Percentiles rank a stretch among this genome's conserved stretches.
Evolutionary conservation across 2,329 filamentous ascomycete genomes (phyloP).

Genomic region (Didymella keratinophila): DNA sequence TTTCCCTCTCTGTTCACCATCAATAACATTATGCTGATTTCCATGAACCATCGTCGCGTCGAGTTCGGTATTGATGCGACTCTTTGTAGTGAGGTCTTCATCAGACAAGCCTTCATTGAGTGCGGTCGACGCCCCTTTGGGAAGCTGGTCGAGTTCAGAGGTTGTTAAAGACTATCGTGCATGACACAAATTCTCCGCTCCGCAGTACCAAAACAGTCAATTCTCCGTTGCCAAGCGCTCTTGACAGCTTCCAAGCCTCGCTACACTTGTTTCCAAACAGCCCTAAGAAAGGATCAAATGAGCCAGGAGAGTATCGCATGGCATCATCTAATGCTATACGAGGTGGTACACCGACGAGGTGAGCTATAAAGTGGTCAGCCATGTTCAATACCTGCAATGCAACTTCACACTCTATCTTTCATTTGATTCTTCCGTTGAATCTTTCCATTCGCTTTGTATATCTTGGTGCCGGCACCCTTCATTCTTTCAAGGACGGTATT

Average conservation of each 20-base stretch:
- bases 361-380: constrained; percentile 3
- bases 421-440: constrained; percentile 2
- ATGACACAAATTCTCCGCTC: constrained; percentile 6
- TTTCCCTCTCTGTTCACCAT: neutral
- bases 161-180: neutral
- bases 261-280: constrained; percentile 18
- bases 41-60: too few relatives aligned
- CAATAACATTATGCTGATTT: neutral
- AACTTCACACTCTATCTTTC: constrained; percentile 1
- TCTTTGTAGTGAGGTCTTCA: neutral
- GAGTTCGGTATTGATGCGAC: neutral
- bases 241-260: constrained; percentile 4
- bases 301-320: constrained; percentile 5
- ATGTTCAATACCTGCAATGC: neutral
- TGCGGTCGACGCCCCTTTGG: neutral
- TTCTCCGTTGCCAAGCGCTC: constrained; percentile 8
- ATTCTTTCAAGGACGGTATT: neutral
- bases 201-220: neutral
- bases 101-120: too few relatives aligned
- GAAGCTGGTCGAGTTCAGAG: neutral
- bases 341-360: neutral
- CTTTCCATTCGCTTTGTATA: constrained; percentile 5
- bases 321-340: neutral
- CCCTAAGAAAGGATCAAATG: constrained; percentile 4
- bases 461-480: constrained; percentile 20